Evolutionary conservation across 371 early-diverging fungal species (phyloP), one percentile per base, ranked within the genome.

Genomic region (Syncephalastrum monosporum): DNA sequence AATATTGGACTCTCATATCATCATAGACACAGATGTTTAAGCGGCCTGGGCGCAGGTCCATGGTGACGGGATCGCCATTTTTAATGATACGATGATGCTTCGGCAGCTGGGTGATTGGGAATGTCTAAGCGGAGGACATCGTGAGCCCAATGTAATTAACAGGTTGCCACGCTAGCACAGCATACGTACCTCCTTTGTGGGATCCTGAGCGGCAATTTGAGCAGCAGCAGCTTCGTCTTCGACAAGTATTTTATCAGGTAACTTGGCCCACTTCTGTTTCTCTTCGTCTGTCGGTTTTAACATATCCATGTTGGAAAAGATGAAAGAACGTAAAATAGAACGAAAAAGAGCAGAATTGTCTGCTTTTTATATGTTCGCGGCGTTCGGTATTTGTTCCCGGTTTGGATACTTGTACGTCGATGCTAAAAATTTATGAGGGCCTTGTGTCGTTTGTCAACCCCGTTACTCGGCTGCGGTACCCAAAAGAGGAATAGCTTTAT

Each of bases 191-290:
- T 23, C 14, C 5, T 50, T 16, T 46, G 16, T 19, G 0, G 17
- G 12, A 10, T n/a, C 38, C 17, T 38, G 27, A 15, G 17, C 38
- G 2, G 7, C 38, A 8, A 33, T 1, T 33, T 33, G 7, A 33
- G 38, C 42, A 10, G 42, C 27, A 25, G 15, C 45, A 14, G 55
- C 54, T 5, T 63, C 59, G 14, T 55, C 47, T 2, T 52, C 55
- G 43, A 63, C 25, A 27, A 54, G 44, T 7, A 41, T 42, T 24
- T 63, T 63, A 21, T 55, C 64, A 14, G 50, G 13, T 6, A 63
- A 44, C 29, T 38, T 57, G 10, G 6, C n/a, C 21, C 47, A 41
- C 59, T 59, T 58, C 43, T 57, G 50, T 3, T 55, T 51, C 14
- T 55, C 8, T 24, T 55, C 56, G 41, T 47, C 16, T 15, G 50